Evolutionary conservation across 2,329 filamentous ascomycete genomes (phyloP).

Genomic region (Pezicula rhizophila): DNA sequence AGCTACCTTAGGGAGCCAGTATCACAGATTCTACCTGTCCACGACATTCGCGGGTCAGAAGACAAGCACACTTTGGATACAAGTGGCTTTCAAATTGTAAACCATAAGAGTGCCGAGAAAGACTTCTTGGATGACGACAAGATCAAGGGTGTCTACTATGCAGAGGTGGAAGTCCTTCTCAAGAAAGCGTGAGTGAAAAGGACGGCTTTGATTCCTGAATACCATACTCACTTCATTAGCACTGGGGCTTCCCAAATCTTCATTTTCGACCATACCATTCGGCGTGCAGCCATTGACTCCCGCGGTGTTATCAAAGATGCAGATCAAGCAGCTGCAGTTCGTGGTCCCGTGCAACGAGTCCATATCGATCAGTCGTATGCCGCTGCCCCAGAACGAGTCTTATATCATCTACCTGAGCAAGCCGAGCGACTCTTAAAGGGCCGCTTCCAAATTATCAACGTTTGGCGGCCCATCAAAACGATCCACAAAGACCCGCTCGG

Average conservation of each 20-base stretch:
- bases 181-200: slow-evolving; percentile 22
- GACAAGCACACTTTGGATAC: slow-evolving; percentile 34
- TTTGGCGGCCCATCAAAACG: slow-evolving; percentile 43
- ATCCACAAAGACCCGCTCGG: slow-evolving; percentile 48
- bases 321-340: slow-evolving; percentile 10
- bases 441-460: slow-evolving; percentile 50
- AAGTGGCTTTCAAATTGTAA: slow-evolving; percentile 33
- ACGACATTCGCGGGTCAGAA: slow-evolving; percentile 40
- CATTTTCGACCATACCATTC: slow-evolving; percentile 60
- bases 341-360: slow-evolving; percentile 43
- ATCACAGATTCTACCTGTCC: slow-evolving; percentile 20
- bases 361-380: slow-evolving; percentile 53
- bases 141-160: slow-evolving; percentile 29
- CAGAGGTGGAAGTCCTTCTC: slow-evolving; percentile 29
- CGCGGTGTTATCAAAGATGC: slow-evolving; percentile 12
- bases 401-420: slow-evolving; percentile 38
- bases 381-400: slow-evolving; percentile 34
- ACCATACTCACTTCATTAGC: slow-evolving; percentile 25
- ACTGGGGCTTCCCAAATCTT: slow-evolving; percentile 50
- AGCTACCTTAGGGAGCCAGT: background rate
- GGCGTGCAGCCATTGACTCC: slow-evolving; percentile 26
- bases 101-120: slow-evolving; percentile 29
- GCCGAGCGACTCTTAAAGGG: slow-evolving; percentile 37
- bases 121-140: slow-evolving; percentile 29
- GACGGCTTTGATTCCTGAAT: background rate